Evolutionary conservation across 2,329 filamentous ascomycete genomes (phyloP), one percentile per base, ranked within the genome.

Genomic region (Colletotrichum phormii): DNA sequence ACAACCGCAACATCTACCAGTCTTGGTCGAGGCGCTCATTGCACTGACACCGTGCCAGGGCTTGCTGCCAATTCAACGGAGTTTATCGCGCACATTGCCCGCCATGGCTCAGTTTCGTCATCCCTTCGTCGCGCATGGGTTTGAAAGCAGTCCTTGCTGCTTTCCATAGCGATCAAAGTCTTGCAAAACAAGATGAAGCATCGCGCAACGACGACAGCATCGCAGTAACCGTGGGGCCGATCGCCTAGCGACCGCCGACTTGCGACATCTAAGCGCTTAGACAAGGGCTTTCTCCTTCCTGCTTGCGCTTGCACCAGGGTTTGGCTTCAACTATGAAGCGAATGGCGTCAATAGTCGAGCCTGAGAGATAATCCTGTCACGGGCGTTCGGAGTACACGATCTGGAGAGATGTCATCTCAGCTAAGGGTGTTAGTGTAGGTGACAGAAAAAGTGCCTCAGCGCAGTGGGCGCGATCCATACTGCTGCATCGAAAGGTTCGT

Each of bases 381-480:
- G 18, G 11, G 51, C 46, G 46, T 13, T 26, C n/a, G 31, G 29
- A 35, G 46, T 26, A 18, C 18, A 67, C 29, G 29, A 51, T 37
- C 42, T 22, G 15, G 6, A 37, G 18, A 26, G 29, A 31, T 42
- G 7, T 4, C 12, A 31, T 60, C 35, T 35, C 55, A 51, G n/a
- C 2, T 35, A 8, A 8, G 6, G 18, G 46, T n/a, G 24, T 13
- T 18, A 22, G 65, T 42, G 35, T 53, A 54, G 33, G 54, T 51
- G 53, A 42, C n/a, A 42, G 54, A 42, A 58, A 65, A 37, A 58
- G 33, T 29, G 42, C 5, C 12, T 11, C 51, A 54, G 8, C 24
- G 62, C 63, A 66, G 49, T 42, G 22, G 53, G 42, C 31, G 46
- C 67, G 54, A 66, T 66, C 54, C 46, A 35, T 46, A 26, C 24